phyloP scores from a whole-genome alignment of 192 early-diverging fungal genomes.

The Backusella liffmaniae region DNA sequence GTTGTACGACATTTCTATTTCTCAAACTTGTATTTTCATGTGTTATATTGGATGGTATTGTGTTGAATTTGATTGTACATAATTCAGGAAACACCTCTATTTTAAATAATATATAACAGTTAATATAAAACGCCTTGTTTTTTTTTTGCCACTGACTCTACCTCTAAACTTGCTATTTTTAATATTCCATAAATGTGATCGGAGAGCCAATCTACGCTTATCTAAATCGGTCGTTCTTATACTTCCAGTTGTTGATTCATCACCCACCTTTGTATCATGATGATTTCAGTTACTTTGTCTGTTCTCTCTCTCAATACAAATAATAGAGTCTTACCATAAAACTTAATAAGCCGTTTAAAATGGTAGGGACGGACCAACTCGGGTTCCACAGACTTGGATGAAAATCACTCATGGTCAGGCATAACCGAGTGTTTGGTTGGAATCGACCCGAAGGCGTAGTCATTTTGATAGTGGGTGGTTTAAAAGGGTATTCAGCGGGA shows the following conservation, averaged over 20 bases:
- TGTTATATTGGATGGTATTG: neutral
- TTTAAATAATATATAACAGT: neutral
- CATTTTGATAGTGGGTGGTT: constrained; percentile 85
- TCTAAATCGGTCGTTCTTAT: constrained; percentile 79
- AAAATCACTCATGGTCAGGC: constrained; percentile 97
- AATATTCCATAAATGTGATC: constrained; percentile 81
- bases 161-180: constrained; percentile 73
- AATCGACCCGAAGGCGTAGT: constrained; percentile 87
- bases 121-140: no score
- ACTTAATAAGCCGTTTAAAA: constrained; percentile 90
- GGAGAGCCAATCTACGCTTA: constrained; percentile 72
- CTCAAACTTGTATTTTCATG: neutral
- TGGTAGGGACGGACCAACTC: constrained; percentile 95
- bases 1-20: constrained; percentile 12
- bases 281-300: no score
- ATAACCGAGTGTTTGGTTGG: constrained; percentile 87
- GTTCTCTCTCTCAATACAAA: neutral
- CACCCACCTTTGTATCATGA: constrained; percentile 32
- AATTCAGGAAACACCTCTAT: constrained; percentile 82
- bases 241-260: constrained; percentile 94
- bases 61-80: constrained; percentile 51
- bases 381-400: constrained; percentile 95
- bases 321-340: constrained; percentile 76
- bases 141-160: constrained; percentile 12
- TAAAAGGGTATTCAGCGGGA: constrained; percentile 95